A percentile compares a stretch with the other conserved stretches of the same genome.
Conservation (phyloP, 768 basidiomycete species). For the Phaeolepiota aurea region DNA sequence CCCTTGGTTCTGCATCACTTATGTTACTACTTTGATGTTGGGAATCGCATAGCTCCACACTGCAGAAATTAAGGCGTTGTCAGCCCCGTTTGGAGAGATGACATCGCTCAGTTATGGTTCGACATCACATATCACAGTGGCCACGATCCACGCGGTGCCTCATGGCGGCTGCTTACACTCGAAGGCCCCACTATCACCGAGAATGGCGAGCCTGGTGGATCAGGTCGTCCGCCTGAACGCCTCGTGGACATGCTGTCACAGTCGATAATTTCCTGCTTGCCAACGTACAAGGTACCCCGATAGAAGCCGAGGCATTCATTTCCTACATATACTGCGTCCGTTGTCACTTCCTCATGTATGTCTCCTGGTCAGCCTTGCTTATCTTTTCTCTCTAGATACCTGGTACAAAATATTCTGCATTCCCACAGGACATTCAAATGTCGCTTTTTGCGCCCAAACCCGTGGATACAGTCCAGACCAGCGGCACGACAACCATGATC, state of each 20-base stretch:
- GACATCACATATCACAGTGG: background rate
- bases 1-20: too few species aligned
- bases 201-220: background rate
- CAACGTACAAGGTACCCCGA: background rate
- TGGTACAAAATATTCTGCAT: too few species aligned
- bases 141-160: too few species aligned
- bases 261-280: background rate
- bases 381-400: background rate
- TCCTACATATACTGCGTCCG: background rate
- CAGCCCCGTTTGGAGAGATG: too few species aligned
- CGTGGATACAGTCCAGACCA: too few species aligned
- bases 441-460: too few species aligned
- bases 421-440: too few species aligned
- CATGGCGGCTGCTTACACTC: too few species aligned
- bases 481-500: background rate
- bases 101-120: too few species aligned
- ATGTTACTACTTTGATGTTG: too few species aligned
- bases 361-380: background rate
- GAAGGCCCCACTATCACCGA: background rate
- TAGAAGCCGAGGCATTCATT: background rate
- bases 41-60: too few species aligned
- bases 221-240: background rate
- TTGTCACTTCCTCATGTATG: background rate
- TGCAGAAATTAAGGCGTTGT: too few species aligned
- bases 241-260: background rate